phyloP scores from a whole-genome alignment of 495 filamentous ascomycete genomes.

The Hypoxylon crocopeplum region DNA sequence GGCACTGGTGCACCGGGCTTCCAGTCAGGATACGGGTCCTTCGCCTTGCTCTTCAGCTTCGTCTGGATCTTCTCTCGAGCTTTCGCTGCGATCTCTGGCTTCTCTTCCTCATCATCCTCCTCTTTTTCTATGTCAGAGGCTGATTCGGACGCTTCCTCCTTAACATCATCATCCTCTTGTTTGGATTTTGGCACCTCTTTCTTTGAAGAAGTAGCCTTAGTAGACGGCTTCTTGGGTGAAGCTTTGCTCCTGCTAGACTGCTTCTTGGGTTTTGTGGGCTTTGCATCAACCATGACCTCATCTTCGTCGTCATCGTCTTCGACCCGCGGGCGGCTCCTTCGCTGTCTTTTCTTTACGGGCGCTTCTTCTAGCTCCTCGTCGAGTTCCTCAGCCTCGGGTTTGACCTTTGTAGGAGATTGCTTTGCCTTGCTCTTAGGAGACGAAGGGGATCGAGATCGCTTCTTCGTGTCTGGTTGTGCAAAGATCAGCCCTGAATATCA shows the following conservation, averaged over 20 bases:
- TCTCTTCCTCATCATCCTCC: constrained; percentile 73
- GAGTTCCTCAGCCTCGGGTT: constrained; percentile 40
- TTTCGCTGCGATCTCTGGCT: constrained; percentile 76
- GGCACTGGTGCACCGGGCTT: constrained; percentile 85
- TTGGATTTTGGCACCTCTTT: constrained; percentile 36
- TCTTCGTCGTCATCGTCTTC: constrained; percentile 55
- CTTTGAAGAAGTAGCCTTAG: constrained; percentile 31
- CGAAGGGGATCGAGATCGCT: constrained; percentile 44
- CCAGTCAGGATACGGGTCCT: constrained; percentile 95
- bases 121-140: constrained; percentile 59
- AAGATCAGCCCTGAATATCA: background rate
- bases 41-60: constrained; percentile 65
- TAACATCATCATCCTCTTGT: constrained; percentile 39
- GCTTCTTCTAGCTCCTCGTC: constrained; percentile 57
- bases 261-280: constrained; percentile 36
- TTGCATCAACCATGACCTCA: constrained; percentile 46
- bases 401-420: constrained; percentile 31
- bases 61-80: constrained; percentile 84
- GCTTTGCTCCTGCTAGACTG: constrained; percentile 16
- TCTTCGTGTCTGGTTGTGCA: constrained; percentile 47
- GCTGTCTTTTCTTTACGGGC: constrained; percentile 59
- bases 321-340: constrained; percentile 47
- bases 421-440: constrained; percentile 26
- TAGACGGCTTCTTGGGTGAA: constrained; percentile 36
- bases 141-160: constrained; percentile 60